These are phyloP conservation scores for Suillus cothurnatus DNA, from an alignment of 768 basidiomycete species.

Conservation along the genomic window DNA sequence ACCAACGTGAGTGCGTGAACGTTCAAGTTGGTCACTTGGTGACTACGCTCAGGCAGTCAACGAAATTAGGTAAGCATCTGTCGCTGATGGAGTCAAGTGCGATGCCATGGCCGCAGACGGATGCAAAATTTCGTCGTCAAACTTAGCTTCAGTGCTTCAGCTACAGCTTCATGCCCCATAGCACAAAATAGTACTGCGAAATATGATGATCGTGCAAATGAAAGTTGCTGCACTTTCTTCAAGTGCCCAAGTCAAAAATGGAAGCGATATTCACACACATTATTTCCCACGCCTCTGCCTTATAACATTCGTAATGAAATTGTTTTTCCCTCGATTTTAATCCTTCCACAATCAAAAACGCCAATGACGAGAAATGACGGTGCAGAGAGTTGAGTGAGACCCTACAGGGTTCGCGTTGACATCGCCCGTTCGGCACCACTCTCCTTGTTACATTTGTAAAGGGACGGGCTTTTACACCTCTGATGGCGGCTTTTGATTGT, in stretches of 20 bases:
- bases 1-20: background rate
- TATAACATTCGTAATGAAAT: slow-evolving; percentile 9
- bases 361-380: slow-evolving; percentile 54
- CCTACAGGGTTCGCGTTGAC: slow-evolving; percentile 53
- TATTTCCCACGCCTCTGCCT: slow-evolving; percentile 18
- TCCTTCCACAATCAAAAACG: slow-evolving; percentile 53
- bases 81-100: background rate
- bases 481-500: slow-evolving; percentile 46
- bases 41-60: background rate
- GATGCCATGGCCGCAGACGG: background rate
- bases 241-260: background rate
- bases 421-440: slow-evolving; percentile 66
- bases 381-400: slow-evolving; percentile 60
- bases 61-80: slow-evolving; percentile 7
- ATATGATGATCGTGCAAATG: background rate
- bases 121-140: background rate
- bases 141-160: background rate
- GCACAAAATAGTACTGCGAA: background rate
- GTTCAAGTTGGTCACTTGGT: background rate
- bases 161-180: background rate
- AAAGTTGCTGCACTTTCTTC: background rate
- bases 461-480: slow-evolving; percentile 58
- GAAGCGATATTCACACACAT: background rate
- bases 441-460: slow-evolving; percentile 57
- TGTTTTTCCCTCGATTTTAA: slow-evolving; percentile 24